A percentile compares a stretch with the other conserved stretches of the same genome.
Conservation (phyloP, 345 rosid species). For the Euphorbia tirucalli region DNA sequence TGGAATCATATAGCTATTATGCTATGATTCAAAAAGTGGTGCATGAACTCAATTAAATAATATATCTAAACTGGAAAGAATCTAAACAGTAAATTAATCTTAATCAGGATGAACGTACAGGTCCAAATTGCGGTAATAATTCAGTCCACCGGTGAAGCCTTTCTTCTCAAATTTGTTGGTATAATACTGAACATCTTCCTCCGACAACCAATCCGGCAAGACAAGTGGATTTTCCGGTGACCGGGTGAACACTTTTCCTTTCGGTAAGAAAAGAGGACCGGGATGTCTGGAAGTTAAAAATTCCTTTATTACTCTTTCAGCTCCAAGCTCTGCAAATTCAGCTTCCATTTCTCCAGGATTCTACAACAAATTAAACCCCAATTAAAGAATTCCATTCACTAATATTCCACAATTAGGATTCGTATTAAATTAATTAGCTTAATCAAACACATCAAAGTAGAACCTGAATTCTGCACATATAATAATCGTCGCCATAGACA, state of each 20-base stretch:
- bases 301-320: conserved; percentile 16
- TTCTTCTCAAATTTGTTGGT: conserved; percentile 23
- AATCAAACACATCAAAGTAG: neutral
- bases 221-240: conserved; percentile 20
- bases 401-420: too few species aligned
- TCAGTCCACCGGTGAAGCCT: conserved; percentile 31
- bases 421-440: neutral
- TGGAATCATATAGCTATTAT: too few species aligned
- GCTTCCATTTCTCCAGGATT: conserved; percentile 20
- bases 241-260: conserved; percentile 21
- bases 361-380: neutral
- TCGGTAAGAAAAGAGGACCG: conserved; percentile 16
- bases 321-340: conserved; percentile 23
- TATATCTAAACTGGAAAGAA: too few species aligned
- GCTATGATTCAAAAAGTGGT: too few species aligned
- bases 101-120: conserved; percentile 1
- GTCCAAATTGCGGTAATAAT: conserved; percentile 24
- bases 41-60: too few species aligned
- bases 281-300: conserved; percentile 11
- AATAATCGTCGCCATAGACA: conserved; percentile 19
- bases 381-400: too few species aligned
- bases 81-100: too few species aligned
- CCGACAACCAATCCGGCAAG: conserved; percentile 29
- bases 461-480: conserved; percentile 20
- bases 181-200: conserved; percentile 30